phyloP scores from a whole-genome alignment of 2,329 filamentous ascomycete genomes.

The Pestalotiopsis sp. region DNA sequence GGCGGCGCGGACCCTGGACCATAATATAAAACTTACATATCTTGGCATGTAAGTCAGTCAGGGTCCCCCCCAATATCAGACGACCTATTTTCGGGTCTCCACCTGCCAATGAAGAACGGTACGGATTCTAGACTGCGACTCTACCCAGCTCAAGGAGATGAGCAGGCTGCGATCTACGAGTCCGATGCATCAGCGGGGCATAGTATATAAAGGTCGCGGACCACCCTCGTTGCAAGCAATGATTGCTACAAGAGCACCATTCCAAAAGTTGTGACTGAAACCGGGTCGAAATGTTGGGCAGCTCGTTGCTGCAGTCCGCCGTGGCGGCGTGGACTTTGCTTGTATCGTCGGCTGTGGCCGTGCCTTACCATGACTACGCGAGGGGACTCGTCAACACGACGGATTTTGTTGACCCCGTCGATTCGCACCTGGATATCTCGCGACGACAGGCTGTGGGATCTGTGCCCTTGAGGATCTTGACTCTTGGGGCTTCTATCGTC shows the following conservation, averaged over 20 bases:
- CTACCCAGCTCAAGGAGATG: not conserved
- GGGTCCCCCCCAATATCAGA: not conserved
- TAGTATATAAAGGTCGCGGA: not conserved
- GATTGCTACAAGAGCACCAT: not conserved
- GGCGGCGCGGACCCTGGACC: too few species aligned
- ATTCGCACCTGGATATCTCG: not conserved
- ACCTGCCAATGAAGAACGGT: not conserved
- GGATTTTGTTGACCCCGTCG: not conserved
- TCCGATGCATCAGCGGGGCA: too few species aligned
- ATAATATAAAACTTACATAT: too few species aligned
- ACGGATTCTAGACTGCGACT: not conserved
- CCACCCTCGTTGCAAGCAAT: not conserved
- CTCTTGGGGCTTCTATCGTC: constrained; percentile 15
- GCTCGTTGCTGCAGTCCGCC: not conserved
- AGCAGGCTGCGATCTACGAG: not conserved
- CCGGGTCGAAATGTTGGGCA: not conserved
- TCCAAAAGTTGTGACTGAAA: not conserved
- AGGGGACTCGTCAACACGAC: not conserved
- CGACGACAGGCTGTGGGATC: not conserved
- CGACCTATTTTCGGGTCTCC: not conserved
- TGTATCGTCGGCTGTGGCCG: not conserved
- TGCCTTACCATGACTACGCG: not conserved
- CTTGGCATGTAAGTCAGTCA: too few species aligned
- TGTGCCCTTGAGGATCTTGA: constrained; percentile 10
- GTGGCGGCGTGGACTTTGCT: not conserved